Evolutionary conservation across 2,329 filamentous ascomycete genomes (phyloP), one percentile per base, ranked within the genome.

Genomic region (Penicillium sp.): DNA sequence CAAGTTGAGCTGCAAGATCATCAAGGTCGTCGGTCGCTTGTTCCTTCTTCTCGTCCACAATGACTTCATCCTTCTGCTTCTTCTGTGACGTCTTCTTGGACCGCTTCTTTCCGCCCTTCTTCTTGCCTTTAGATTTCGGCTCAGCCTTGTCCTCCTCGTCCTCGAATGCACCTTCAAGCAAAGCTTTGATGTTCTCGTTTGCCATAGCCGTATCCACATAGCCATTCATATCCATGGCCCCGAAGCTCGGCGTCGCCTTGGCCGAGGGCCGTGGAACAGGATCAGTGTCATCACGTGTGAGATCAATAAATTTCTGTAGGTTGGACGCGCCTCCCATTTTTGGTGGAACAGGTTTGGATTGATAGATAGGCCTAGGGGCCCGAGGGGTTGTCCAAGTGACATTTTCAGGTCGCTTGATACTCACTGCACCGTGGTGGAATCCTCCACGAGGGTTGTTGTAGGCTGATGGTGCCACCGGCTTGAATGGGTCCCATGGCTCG

Each of bases 311-410:
- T 43, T 71, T 76, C 49, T 74, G 74, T 26, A 78, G 55, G 9
- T 78, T 75, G 11, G 73, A 69, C 14, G 58, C 74, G 68, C 71
- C 79, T 62, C 62, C 75, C 72, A 61, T 67, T 61, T 70, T 76
- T 2, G 69, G 62, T 50, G 64, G 74, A 64, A 68, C 69, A 60
- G 67, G 76, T 60, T 71, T 77, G 4, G 83, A 84, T 8, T 82
- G 81, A 63, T 81, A 86, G 14, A 80, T 72, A 2, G 81, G 80
- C 56, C 76, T 74, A 1, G 80, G 75, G 7, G 81, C 76, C n/a
- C 80, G 75, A n/a, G 76, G 76, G 11, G 81, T 81, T 11, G 75
- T 76, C 58, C 74, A 76, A 1, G 71, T 71, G 16, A 76, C 70
- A 61, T 84, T 82, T 32, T 74, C 70, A 2, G 83, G 83, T 29